Conservation (phyloP, 495 filamentous ascomycete genomes). For the Evernia prunastri region DNA sequence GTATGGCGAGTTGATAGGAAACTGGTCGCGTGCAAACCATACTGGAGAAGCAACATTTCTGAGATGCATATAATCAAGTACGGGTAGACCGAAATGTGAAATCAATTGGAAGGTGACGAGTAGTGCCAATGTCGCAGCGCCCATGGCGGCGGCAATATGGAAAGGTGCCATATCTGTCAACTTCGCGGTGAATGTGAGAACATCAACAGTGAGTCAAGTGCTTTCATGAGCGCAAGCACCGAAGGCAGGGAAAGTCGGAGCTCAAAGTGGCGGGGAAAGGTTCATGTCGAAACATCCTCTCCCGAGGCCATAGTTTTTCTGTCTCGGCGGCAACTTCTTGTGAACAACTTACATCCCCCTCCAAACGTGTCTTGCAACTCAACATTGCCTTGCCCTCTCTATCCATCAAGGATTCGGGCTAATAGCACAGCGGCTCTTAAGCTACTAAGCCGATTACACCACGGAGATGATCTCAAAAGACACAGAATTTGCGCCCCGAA, state of each 20-base stretch:
- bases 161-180: conserved; percentile 25
- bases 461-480: conserved; percentile 6
- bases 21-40: conserved; percentile 7
- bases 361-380: not conserved
- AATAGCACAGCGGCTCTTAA: not conserved
- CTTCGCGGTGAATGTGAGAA: not conserved
- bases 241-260: too few relatives aligned
- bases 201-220: conserved; percentile 10
- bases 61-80: conserved; percentile 23
- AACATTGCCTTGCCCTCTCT: conserved; percentile 7
- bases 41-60: not conserved
- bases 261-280: too few relatives aligned
- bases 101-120: conserved; percentile 31
- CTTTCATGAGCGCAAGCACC: not conserved
- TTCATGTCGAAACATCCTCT: too few relatives aligned
- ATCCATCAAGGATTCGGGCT: not conserved
- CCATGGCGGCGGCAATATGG: conserved; percentile 27
- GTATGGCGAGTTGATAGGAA: conserved; percentile 13
- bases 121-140: conserved; percentile 19
- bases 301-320: too few relatives aligned
- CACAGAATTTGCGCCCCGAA: not conserved
- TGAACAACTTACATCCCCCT: not conserved
- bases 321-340: not conserved
- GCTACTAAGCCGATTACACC: not conserved
- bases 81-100: conserved; percentile 26